A percentile compares a stretch with the other conserved stretches of the same genome.
Evolutionary conservation across 192 early-diverging fungal species (phyloP).

Genomic region (Umbelopsis ramanniana): DNA sequence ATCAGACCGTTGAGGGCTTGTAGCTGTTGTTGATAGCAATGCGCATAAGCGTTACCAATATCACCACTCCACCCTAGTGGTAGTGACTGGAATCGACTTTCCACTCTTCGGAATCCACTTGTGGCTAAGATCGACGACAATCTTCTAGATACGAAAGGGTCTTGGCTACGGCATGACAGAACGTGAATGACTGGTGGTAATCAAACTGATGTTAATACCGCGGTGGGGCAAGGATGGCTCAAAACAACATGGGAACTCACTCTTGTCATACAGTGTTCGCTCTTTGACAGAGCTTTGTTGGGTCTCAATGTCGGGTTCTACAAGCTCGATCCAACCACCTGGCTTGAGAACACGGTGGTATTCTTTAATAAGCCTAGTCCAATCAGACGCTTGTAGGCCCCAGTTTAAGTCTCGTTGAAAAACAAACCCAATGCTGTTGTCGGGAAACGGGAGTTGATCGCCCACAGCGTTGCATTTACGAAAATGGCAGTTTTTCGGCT

Average conservation of each 20-base stretch:
- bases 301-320: slow-evolving; percentile 45
- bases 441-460: slow-evolving; percentile 35
- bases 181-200: slow-evolving; percentile 32
- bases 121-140: slow-evolving; percentile 36
- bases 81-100: slow-evolving; percentile 29
- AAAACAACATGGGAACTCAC: slow-evolving; percentile 23
- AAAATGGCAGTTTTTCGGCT: slow-evolving; percentile 41
- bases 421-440: slow-evolving; percentile 42
- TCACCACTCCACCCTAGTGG: slow-evolving; percentile 39
- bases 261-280: slow-evolving; percentile 34
- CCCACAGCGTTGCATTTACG: slow-evolving; percentile 31
- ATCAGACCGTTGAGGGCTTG: neutral
- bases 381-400: slow-evolving; percentile 29
- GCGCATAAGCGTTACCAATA: slow-evolving; percentile 7
- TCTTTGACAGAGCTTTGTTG: slow-evolving; percentile 31
- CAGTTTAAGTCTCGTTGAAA: slow-evolving; percentile 40
- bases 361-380: slow-evolving; percentile 41
- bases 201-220: neutral
- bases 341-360: slow-evolving; percentile 55
- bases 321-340: slow-evolving; percentile 54
- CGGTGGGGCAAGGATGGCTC: neutral
- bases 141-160: slow-evolving; percentile 35
- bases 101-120: slow-evolving; percentile 35
- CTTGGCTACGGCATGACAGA: slow-evolving; percentile 32
- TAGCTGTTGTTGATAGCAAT: slow-evolving; percentile 9